Evolutionary conservation across 768 basidiomycete genomes (phyloP), one percentile per base, ranked within the genome.

Genomic region (Saitozyma sp.): DNA sequence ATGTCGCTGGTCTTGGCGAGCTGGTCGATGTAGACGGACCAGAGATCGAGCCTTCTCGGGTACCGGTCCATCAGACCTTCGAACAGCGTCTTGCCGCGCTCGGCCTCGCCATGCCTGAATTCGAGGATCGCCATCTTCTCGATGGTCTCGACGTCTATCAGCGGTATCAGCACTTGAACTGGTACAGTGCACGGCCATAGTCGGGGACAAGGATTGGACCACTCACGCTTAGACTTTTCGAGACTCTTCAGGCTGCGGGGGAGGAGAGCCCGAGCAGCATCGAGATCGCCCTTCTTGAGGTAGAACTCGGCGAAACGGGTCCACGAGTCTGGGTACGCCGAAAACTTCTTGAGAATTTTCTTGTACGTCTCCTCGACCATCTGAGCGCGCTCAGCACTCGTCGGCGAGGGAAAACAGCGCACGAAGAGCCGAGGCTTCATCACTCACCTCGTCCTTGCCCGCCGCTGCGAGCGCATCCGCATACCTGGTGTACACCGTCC

Each of bases 21-120:
- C 89, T 96, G 94, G 78, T 99, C 96, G 80, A 97, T 88, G 80
- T 99, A 99, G 54, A 97, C 83, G 46, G 88, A 89, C 95, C 96
- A 98, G 54, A 97, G 82, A 73, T 98, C 93, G 84, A 93, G 89
- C 59, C 92, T 86, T 80, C 94, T 97, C 4, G 92, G 89, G 81
- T 97, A 92, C 13, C 90, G 91, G 80, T 96, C 94, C 50, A 98
- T 82, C 66, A 99, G 91, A 50, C 95, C 96, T 76, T 98, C 95
- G 64, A 96, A 97, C 55, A 99, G 84, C 0, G 95, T 99, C 76
- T 89, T 90, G 38, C 94, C 96, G 52, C 96, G 87, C 78, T 99
- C 96, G 1, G 91, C 83, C 69, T 98, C 96, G 2, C 93, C 96
- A 39, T 88, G 82, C 77, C 89, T 94, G 80, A 97, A 99, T 78